These are phyloP conservation scores for Solanum paucissectum DNA, from an alignment of 257 asterid species.

Conservation along the genomic window DNA sequence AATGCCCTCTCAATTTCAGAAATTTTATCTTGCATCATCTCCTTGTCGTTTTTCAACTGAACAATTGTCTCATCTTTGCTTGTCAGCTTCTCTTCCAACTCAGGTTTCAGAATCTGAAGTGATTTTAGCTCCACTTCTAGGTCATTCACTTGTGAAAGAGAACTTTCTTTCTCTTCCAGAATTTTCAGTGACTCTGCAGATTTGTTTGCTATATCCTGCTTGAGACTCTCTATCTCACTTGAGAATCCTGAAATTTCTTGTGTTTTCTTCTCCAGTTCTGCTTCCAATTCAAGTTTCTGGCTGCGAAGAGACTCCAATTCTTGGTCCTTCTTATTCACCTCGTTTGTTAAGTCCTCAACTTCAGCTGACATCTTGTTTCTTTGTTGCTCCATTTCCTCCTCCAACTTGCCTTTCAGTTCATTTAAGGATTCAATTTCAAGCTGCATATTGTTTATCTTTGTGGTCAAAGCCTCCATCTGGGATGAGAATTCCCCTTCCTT, in stretches of 20 bases:
- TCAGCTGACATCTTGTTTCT: slow-evolving; percentile 31
- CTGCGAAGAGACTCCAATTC: slow-evolving; percentile 33
- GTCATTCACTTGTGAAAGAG: slow-evolving; percentile 18
- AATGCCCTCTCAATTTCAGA: slow-evolving; percentile 30
- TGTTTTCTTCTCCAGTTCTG: slow-evolving; percentile 32
- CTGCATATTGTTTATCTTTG: slow-evolving; percentile 28
- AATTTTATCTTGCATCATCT: slow-evolving; percentile 10
- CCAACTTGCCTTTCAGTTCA: slow-evolving; percentile 36
- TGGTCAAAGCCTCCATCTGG: slow-evolving; percentile 37
- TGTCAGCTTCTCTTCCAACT: slow-evolving; percentile 43
- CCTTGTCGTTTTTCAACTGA: slow-evolving; percentile 6
- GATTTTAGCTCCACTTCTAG: slow-evolving; percentile 28
- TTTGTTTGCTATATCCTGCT: slow-evolving; percentile 35
- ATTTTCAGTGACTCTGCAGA: slow-evolving; percentile 19
- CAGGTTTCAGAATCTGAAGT: slow-evolving; percentile 15
- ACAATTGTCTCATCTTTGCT: slow-evolving; percentile 25
- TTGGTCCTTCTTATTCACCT: slow-evolving; percentile 31
- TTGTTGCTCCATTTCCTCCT: slow-evolving; percentile 34
- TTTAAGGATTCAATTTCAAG: slow-evolving; percentile 41
- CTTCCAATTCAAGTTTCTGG: slow-evolving; percentile 42
- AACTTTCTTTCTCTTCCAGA: slow-evolving; percentile 33
- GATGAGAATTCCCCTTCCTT: slow-evolving; percentile 40
- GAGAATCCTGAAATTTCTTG: slow-evolving; percentile 32
- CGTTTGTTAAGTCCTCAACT: slow-evolving; percentile 30
- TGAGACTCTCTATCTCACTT: slow-evolving; percentile 35